Conservation (phyloP, 257 asterid species). For the Nicotiana attenuata region DNA sequence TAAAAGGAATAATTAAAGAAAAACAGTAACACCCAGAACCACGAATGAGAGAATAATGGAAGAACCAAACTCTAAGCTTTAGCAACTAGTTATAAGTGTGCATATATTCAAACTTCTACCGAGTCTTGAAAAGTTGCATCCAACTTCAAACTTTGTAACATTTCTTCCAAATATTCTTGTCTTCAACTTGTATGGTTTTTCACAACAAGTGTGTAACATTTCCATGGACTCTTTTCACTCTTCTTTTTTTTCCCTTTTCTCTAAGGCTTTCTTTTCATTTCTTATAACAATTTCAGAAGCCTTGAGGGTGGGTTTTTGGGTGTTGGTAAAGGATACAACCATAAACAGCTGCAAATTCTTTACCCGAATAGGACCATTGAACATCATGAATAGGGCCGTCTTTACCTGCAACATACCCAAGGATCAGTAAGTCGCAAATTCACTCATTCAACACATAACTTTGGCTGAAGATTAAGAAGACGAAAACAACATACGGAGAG, state of each 20-base stretch:
- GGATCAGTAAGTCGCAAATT: slow-evolving; percentile 14
- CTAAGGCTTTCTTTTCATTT: slow-evolving; percentile 6
- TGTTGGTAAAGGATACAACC: slow-evolving; percentile 79
- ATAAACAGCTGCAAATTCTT: slow-evolving; percentile 96
- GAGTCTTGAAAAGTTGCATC: background rate
- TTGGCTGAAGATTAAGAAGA: slow-evolving; percentile 1
- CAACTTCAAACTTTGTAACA: background rate
- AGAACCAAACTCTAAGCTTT: background rate
- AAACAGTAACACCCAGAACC: background rate
- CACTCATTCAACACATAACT: slow-evolving; percentile 5
- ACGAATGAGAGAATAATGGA: background rate
- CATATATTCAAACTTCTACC: background rate
- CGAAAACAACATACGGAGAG: slow-evolving; percentile 53
- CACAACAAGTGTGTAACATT: background rate
- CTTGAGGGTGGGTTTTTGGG: background rate
- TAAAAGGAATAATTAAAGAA: background rate
- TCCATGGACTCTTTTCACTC: background rate
- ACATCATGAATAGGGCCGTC: slow-evolving; percentile 99
- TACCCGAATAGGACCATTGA: slow-evolving; percentile 86
- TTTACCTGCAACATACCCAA: slow-evolving; percentile 55
- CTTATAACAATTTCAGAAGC: background rate
- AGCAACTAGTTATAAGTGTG: background rate
- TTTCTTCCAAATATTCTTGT: background rate
- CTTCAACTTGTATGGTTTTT: background rate
- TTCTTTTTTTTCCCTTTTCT: background rate